A percentile compares a stretch with the other conserved stretches of the same genome.
These are phyloP conservation scores for Manihot esculenta DNA, from an alignment of 441 rosid genomes.

Conservation along the genomic window DNA sequence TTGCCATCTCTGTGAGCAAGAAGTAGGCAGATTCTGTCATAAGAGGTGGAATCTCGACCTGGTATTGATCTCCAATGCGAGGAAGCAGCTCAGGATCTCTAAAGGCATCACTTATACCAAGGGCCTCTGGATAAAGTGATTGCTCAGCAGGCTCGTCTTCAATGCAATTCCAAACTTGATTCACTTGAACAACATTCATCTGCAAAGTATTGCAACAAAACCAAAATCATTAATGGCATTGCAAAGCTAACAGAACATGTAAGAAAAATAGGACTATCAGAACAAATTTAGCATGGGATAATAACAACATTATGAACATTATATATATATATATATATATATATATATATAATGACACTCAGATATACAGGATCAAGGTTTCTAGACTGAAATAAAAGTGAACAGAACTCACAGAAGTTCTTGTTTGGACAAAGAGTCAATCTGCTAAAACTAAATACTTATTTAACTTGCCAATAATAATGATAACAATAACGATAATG, in stretches of 20 bases:
- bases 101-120: conserved; percentile 26
- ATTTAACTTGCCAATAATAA: background rate
- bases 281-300: conserved; percentile 2
- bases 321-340: too few species aligned
- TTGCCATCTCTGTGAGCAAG: conserved; percentile 10
- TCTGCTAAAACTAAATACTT: background rate
- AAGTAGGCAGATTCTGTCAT: conserved; percentile 21
- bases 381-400: background rate
- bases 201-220: conserved; percentile 20
- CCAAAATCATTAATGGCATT: conserved; percentile 1
- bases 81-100: conserved; percentile 47
- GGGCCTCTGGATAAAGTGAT: conserved; percentile 29
- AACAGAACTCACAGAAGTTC: conserved; percentile 3
- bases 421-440: background rate
- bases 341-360: too few species aligned
- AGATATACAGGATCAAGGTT: background rate
- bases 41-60: conserved; percentile 48
- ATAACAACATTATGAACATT: background rate
- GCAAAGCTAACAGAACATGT: background rate
- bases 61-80: conserved; percentile 51
- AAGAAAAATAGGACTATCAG: background rate
- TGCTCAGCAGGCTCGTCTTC: conserved; percentile 33
- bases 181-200: conserved; percentile 29
- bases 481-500: too few species aligned
- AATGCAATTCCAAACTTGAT: conserved; percentile 24